phyloP scores from a whole-genome alignment of 768 basidiomycete species.

The Lactifluus volemus region DNA sequence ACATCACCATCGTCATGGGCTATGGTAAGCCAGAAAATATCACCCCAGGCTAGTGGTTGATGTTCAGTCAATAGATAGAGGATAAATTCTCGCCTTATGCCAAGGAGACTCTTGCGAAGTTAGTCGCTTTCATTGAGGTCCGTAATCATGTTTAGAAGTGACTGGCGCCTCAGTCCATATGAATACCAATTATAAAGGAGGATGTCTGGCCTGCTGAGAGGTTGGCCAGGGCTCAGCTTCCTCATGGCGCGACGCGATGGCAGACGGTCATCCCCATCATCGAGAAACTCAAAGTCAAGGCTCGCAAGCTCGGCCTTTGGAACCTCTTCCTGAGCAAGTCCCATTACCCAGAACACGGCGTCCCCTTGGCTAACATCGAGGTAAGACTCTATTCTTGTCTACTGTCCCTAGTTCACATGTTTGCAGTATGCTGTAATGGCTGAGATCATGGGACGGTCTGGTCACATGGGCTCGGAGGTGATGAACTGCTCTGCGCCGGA shows the following conservation, averaged over 20 bases:
- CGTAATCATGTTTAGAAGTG: slow-evolving; percentile 8
- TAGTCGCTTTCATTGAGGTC: slow-evolving; percentile 81
- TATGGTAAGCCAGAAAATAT: slow-evolving; percentile 41
- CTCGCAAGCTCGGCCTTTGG: slow-evolving; percentile 87
- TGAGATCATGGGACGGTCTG: slow-evolving; percentile 83
- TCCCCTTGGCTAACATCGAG: slow-evolving; percentile 90
- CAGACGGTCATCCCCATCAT: slow-evolving; percentile 73
- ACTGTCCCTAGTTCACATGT: neutral
- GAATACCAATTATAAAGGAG: slow-evolving; percentile 41
- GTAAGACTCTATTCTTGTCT: slow-evolving; percentile 32
- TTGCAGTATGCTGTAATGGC: slow-evolving; percentile 92
- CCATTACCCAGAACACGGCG: slow-evolving; percentile 85
- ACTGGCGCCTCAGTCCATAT: neutral
- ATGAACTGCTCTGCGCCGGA: slow-evolving; percentile 96
- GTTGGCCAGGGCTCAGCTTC: slow-evolving; percentile 75
- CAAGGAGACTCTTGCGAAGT: slow-evolving; percentile 75
- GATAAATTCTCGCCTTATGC: slow-evolving; percentile 89
- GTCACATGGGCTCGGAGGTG: slow-evolving; percentile 74
- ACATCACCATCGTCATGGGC: slow-evolving; percentile 85
- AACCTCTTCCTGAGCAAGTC: slow-evolving; percentile 93
- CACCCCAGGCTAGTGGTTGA: neutral
- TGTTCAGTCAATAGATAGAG: slow-evolving; percentile 48
- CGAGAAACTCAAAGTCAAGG: slow-evolving; percentile 79
- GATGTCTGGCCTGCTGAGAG: slow-evolving; percentile 77
- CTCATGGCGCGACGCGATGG: slow-evolving; percentile 72